Base-by-base conservation (phyloP, 306 rosid species). In the Corylus avellana region DNA sequence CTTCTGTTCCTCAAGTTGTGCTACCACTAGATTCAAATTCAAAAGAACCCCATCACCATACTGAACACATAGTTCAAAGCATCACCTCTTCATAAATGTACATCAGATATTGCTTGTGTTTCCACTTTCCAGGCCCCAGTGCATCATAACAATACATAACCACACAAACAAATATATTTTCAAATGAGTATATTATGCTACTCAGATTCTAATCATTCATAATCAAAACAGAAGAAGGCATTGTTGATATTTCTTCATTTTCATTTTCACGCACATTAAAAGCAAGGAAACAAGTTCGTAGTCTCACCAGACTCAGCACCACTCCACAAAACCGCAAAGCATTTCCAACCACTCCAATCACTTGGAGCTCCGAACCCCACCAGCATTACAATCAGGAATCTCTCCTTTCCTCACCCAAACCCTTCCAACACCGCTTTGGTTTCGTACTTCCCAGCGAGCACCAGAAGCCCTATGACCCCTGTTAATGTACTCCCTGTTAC, bases 341-440 rank as follows among this genome's bases (percentile, higher is more conserved):
- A 67, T 8, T 67, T 18, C n/a, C 20, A 67, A 67, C 50, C 10
- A 39, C 12, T 39, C 25, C 78, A 46, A 79, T 35, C 56, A 54
- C 81, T n/a, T 51, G 46, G 14, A 32, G 67, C 56, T 70, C 61
- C 83, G 71, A 81, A 71, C 62, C 61, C 66, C 85, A 20, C 56
- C 57, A 54, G 16, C 75, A 75, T 51, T 58, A 18, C 74, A 79
- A 49, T 59, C 63, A 74, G 80, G 53, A 29, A 48, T 56, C 82
- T 79, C 92, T 48, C 79, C 84, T 71, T 91, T 93, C 80, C 72
- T 88, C 32, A 89, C 89, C 97, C 97, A 93, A 77, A 86, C 79
- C 87, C 64, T 77, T 42, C 59, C 56, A 32, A 42, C 49, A 12
- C 70, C 69, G 29, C 39, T 79, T 77, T 1, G 78, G 16, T 27